These are phyloP conservation scores for Podospora fimiseda DNA, from an alignment of 495 filamentous ascomycete genomes.

Conservation along the genomic window DNA sequence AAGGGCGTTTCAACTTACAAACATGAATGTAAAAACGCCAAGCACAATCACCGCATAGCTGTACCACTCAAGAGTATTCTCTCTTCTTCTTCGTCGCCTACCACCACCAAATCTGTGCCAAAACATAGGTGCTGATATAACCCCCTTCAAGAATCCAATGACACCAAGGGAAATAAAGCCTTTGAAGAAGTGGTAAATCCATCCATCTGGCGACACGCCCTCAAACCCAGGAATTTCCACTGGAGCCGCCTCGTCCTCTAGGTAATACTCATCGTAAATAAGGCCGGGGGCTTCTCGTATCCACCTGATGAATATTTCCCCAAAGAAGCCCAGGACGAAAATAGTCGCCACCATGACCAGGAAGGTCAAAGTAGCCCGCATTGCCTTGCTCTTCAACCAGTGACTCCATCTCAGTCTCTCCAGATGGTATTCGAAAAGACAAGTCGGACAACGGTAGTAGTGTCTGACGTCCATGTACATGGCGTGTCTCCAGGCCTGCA, in stretches of 20 bases:
- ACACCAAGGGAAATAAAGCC: constrained; percentile 79
- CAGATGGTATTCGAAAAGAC: constrained; percentile 76
- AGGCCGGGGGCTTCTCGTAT: constrained; percentile 62
- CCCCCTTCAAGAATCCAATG: constrained; percentile 74
- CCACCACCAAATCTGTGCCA: too few species aligned
- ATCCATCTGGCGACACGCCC: constrained; percentile 48
- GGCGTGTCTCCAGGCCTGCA: constrained; percentile 76
- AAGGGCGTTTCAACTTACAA: constrained; percentile 48
- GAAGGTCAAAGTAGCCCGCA: constrained; percentile 61
- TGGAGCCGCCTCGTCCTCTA: constrained; percentile 23
- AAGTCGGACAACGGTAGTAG: constrained; percentile 86
- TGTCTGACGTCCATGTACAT: constrained; percentile 62
- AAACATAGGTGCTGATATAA: too few species aligned
- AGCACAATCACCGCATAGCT: constrained; percentile 73
- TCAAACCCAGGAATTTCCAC: constrained; percentile 22
- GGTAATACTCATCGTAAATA: too few species aligned
- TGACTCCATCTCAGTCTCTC: constrained; percentile 69
- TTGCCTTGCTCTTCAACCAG: constrained; percentile 60
- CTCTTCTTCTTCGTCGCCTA: constrained; percentile 43
- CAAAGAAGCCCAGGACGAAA: constrained; percentile 81
- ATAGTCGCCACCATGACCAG: constrained; percentile 61
- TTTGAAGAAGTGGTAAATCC: constrained; percentile 81
- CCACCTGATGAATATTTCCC: constrained; percentile 89
- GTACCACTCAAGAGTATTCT: constrained; percentile 61
- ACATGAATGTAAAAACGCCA: constrained; percentile 75